Evolutionary conservation across 805 yeast species (phyloP), one percentile per base, ranked within the genome.

Genomic region (Nakazawaea molendinolei): DNA sequence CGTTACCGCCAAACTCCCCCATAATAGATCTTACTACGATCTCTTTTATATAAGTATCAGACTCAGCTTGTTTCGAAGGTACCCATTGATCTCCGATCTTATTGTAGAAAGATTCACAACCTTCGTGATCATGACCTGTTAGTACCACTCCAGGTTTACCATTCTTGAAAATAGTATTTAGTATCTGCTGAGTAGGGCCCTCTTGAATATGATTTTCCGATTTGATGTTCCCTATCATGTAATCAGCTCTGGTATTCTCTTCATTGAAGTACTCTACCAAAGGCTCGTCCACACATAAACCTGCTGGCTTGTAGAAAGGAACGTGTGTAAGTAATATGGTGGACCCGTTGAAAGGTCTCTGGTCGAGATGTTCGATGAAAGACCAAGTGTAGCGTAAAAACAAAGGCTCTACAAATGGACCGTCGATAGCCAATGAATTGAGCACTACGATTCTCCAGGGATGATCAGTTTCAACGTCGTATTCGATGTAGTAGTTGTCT

Each of bases 121-220:
- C 98, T 45, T 80, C 89, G 52, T 92, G 98, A 52, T 92, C 98
- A 58, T 92, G 98, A 1, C 98, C 98, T 0, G 95, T 85, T 28
- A 90, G 60, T 3, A 92, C 76, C 8, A 90, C 65, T 15, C 97
- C 97, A 14, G 81, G 76, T 44, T 74, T 72, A 7, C 65, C 58
- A 46, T 71, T 71, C 25, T 74, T 74, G 53, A 90, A 90, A 12
- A 85, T 68, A n/a, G 79, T 67, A 46, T 82, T 69, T 45, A 92
- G 56, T 2, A 90, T 78, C 42, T 68, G 63, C 51, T 80, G 81
- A 3, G 90, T 61, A 0, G 81, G 69, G 5, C 79, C 81, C 43
- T 67, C 61, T 20, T 82, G 70, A 25, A 92, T 61, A 59, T 86
- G 96, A 58, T 92, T 92, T 49, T 90, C 97, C 6, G 90, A 80